These are phyloP conservation scores for Ajuga reptans DNA, from an alignment of 305 asterid genomes.

Conservation along the genomic window DNA sequence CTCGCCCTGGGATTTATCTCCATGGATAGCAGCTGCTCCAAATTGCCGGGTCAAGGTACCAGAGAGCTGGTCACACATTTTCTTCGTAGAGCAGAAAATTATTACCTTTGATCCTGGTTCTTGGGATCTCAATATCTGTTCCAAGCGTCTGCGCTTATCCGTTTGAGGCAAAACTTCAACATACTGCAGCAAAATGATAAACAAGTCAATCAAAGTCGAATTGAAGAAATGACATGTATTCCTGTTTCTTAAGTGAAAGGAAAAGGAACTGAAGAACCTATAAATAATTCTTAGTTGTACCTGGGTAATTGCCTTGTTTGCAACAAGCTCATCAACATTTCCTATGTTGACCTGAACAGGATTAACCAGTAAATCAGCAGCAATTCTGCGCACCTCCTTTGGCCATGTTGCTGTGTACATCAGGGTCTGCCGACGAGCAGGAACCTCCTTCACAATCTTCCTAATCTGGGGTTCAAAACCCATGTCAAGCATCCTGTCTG, in stretches of 20 bases:
- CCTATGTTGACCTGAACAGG: conserved; percentile 98
- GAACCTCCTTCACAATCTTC: conserved; percentile 93
- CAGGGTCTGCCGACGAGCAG: conserved; percentile 80
- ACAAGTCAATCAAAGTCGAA: conserved; percentile 6
- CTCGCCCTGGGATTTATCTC: conserved; percentile 93
- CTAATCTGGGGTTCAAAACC: conserved; percentile 99
- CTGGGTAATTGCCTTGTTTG: conserved; percentile 97
- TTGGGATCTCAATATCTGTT: conserved; percentile 88
- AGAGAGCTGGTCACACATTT: conserved; percentile 86
- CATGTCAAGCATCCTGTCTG: conserved; percentile 99
- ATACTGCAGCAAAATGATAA: conserved; percentile 36
- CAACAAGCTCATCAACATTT: conserved; percentile 81
- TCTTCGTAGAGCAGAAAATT: conserved; percentile 92
- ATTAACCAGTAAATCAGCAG: conserved; percentile 73
- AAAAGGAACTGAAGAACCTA: not conserved
- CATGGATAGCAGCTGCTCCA: conserved; percentile 97
- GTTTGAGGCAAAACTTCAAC: conserved; percentile 62
- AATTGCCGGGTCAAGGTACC: conserved; percentile 58
- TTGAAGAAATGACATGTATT: not conserved
- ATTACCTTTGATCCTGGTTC: conserved; percentile 92
- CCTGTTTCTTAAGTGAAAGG: not conserved
- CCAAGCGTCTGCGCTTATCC: conserved; percentile 82
- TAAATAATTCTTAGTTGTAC: conserved; percentile 24
- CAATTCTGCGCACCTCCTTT: conserved; percentile 93
- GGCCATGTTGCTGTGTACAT: conserved; percentile 99